Percentiles rank a stretch among this genome's conserved stretches.
These are phyloP conservation scores for Dendrobium catenatum DNA, from an alignment of 106 monocot species.

Conservation along the genomic window DNA sequence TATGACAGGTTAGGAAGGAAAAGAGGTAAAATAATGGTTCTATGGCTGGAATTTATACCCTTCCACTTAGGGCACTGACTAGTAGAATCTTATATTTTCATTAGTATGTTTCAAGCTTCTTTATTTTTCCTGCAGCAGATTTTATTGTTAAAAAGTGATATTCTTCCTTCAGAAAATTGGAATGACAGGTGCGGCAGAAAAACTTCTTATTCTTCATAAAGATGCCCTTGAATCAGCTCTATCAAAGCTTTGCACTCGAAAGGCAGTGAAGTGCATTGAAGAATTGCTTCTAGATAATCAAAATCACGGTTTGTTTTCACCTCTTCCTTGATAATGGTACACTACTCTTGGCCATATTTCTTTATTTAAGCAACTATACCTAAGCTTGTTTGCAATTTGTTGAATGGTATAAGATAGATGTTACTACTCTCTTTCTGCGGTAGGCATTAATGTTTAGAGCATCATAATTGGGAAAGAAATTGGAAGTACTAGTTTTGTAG, in stretches of 20 bases:
- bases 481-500: background rate
- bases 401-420: background rate
- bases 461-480: background rate
- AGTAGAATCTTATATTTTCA: background rate
- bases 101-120: background rate
- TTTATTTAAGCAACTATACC: background rate
- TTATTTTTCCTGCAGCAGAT: background rate
- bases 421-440: background rate
- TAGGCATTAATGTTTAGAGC: background rate
- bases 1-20: background rate
- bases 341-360: background rate
- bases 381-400: background rate
- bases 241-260: constrained; percentile 35
- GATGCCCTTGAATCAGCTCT: constrained; percentile 47
- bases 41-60: background rate
- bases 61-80: background rate
- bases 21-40: background rate
- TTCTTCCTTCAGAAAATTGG: constrained; percentile 36
- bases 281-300: constrained; percentile 45
- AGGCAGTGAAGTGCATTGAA: constrained; percentile 39
- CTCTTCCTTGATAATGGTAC: background rate
- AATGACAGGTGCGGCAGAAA: constrained; percentile 53
- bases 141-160: background rate
- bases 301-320: constrained; percentile 26
- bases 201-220: constrained; percentile 56